Conservation (phyloP, 2,329 filamentous ascomycete species). For the Alternaria viburni region DNA sequence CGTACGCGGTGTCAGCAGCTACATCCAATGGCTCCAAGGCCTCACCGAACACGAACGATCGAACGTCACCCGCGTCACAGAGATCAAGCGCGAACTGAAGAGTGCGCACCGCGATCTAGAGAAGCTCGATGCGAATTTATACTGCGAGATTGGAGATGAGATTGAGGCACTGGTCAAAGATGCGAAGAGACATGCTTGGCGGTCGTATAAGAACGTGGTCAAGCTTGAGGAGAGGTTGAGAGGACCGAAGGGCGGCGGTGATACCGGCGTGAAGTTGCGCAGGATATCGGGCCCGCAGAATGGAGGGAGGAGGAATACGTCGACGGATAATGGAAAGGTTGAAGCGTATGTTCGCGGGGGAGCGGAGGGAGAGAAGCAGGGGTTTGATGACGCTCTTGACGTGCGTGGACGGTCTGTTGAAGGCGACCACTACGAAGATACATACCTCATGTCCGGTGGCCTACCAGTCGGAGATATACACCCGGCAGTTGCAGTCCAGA, state of each 20-base stretch:
- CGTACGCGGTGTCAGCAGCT: slow-evolving; percentile 1
- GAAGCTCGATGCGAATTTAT: slow-evolving; percentile 20
- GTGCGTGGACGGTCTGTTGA: neutral
- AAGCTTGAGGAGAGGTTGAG: slow-evolving; percentile 23
- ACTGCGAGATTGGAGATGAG: slow-evolving; percentile 11
- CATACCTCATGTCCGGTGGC: slow-evolving; percentile 1
- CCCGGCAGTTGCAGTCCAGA: neutral
- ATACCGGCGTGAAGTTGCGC: neutral
- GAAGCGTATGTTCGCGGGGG: neutral
- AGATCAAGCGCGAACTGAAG: slow-evolving; percentile 30
- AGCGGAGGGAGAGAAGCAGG: neutral
- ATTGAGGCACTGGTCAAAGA: slow-evolving; percentile 15
- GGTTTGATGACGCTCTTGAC: neutral
- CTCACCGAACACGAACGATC: slow-evolving; percentile 21
- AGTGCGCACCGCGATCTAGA: slow-evolving; percentile 29
- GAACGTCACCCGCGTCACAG: slow-evolving; percentile 19
- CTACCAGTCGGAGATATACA: neutral
- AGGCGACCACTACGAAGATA: neutral
- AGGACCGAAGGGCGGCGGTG: neutral
- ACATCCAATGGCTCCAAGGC: slow-evolving; percentile 21
- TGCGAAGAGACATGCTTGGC: slow-evolving; percentile 26
- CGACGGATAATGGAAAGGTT: neutral
- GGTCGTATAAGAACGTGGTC: slow-evolving; percentile 25
- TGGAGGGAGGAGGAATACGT: neutral
- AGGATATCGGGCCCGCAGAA: neutral